Percentiles rank a stretch among this genome's conserved stretches.
phyloP scores from a whole-genome alignment of 2,329 filamentous ascomycete species.

The Zopfia rhizophila region DNA sequence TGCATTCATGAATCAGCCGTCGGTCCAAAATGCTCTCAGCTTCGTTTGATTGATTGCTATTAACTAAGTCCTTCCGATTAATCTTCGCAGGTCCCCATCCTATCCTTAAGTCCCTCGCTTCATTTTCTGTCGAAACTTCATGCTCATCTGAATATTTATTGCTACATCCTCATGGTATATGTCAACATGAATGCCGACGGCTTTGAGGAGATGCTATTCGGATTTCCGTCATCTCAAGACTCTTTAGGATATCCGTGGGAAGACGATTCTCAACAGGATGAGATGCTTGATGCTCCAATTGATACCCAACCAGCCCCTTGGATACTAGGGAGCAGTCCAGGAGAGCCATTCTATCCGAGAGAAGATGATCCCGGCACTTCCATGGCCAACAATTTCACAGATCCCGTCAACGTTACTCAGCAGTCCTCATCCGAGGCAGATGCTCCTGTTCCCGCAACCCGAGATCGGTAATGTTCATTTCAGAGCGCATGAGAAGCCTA shows the following conservation, averaged over 20 bases:
- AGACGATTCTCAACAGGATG: constrained; percentile 29
- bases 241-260: constrained; percentile 22
- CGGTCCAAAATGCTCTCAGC: no score
- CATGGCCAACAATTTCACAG: no score
- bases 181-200: constrained; percentile 33
- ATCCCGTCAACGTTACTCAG: no score
- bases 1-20: no score
- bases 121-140: no score
- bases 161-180: constrained; percentile 16
- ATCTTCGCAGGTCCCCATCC: no score
- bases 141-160: no score
- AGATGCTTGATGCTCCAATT: constrained; percentile 31
- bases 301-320: constrained; percentile 17
- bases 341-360: constrained; percentile 2
- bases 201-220: constrained; percentile 46
- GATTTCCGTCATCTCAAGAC: constrained; percentile 26
- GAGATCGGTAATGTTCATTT: background rate
- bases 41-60: no score
- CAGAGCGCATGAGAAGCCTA: background rate
- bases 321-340: constrained; percentile 16
- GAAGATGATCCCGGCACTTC: constrained; percentile 1
- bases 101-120: no score
- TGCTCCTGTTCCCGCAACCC: background rate
- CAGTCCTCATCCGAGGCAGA: no score
- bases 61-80: no score